Evolutionary conservation across 129 eudicot genomes (phyloP), one percentile per base, ranked within the genome.

Genomic region (Cynara cardunculus): DNA sequence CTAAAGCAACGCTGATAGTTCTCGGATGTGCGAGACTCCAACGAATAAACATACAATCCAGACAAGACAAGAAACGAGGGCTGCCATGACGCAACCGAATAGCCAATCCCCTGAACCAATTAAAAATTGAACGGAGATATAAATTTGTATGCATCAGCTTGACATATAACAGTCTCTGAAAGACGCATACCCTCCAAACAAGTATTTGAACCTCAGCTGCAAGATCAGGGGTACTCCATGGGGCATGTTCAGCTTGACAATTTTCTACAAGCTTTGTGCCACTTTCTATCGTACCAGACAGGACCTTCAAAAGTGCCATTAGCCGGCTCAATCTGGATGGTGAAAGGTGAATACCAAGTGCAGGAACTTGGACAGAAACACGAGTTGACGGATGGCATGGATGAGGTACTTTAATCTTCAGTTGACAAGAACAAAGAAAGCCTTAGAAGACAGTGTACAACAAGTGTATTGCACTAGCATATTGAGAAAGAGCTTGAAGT

Each of bases 31-130:
- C 84, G 89, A 71, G 97, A 96, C 68, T 92, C 97, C 82, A 96
- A 75, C 69, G 87, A 82, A 83, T 96, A 96, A 39, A 96, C 91
- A 82, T 91, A 75, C 70, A 92, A 78, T 69, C 97, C 97, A 82
- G 99, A 90, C 65, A 96, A 84, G 78, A 84, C 92, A 81, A 92
- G 80, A 82, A 56, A 88, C 76, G 93, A 96, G 62, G 99, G 92
- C 80, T 92, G 94, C 99, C 97, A 92, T 25, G 97, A 82, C 66
- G 99, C 97, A 88, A 96, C 89, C 34, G 99, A 90, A 84, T 96
- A 89, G 79, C 99, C 99, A 69, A 96, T 96, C 84, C 99, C 99
- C 99, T 96, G 88, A 84, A 46, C 61, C 31, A 78, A 65, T 34
- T 76, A 80, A 22, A 80, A 7, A 25, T 79, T 11, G 32, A 72